Evolutionary conservation across 768 basidiomycete genomes (phyloP).

Genomic region (Mrakia gelida): DNA sequence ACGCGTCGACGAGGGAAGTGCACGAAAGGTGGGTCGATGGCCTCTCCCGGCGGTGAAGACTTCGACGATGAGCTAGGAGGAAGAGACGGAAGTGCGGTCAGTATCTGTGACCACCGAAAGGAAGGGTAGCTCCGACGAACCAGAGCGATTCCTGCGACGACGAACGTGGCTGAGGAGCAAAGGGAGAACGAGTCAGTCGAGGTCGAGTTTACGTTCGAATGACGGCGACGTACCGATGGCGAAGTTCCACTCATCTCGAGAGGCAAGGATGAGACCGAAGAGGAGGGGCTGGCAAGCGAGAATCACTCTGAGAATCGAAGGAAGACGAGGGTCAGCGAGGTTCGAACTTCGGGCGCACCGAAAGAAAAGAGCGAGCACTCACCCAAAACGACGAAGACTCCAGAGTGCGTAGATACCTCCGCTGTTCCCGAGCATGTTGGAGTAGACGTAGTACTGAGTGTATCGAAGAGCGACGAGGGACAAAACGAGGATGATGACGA

Average conservation of each 20-base stretch:
- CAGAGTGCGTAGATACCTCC: constrained; percentile 2
- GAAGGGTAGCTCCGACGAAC: not conserved
- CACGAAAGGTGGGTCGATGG: not conserved
- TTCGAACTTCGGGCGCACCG: not conserved
- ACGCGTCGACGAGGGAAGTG: not conserved
- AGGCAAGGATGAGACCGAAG: constrained; percentile 5
- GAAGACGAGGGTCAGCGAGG: not conserved
- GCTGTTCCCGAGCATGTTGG: not conserved
- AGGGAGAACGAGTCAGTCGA: not conserved
- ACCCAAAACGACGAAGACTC: constrained; percentile 7
- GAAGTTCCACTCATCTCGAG: constrained; percentile 9
- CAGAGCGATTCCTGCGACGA: constrained; percentile 10
- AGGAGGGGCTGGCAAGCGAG: constrained; percentile 14
- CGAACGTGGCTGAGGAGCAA: not conserved
- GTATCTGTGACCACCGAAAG: not conserved
- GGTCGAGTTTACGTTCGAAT: not conserved
- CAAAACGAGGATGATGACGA: constrained; percentile 2
- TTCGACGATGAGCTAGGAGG: not conserved
- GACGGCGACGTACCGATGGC: not conserved
- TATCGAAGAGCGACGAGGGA: constrained; percentile 19
- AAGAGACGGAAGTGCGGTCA: no score
- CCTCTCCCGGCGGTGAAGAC: not conserved
- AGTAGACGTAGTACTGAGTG: constrained; percentile 10
- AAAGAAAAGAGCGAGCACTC: not conserved
- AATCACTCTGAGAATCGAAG: not conserved